Evolutionary conservation across 306 rosid genomes (phyloP).

Genomic region (Dalbergia cultrata): DNA sequence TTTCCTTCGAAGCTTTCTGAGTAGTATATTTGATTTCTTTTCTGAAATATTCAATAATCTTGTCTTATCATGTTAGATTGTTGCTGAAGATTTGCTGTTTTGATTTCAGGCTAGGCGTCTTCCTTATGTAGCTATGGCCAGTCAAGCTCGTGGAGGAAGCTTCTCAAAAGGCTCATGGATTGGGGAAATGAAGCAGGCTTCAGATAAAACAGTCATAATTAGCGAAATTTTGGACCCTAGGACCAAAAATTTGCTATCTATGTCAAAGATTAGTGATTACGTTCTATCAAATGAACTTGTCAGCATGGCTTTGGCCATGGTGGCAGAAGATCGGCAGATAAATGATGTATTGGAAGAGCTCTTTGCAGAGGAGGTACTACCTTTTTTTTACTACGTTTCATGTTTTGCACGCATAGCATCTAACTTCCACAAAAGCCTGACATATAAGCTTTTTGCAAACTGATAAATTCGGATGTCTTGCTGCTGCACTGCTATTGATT

Average conservation of each 20-base stretch:
- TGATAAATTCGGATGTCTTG: slow-evolving; percentile 27
- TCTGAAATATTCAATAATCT: slow-evolving; percentile 19
- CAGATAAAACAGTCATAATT: slow-evolving; percentile 84
- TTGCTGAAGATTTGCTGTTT: slow-evolving; percentile 33
- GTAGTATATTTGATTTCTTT: slow-evolving; percentile 15
- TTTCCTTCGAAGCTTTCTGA: slow-evolving; percentile 12
- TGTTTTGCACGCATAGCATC: slow-evolving; percentile 32
- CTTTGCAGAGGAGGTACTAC: slow-evolving; percentile 87
- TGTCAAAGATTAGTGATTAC: slow-evolving; percentile 94
- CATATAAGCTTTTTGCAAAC: slow-evolving; percentile 24
- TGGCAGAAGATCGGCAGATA: slow-evolving; percentile 92
- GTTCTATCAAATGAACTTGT: slow-evolving; percentile 93
- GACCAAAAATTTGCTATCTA: slow-evolving; percentile 84
- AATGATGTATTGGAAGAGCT: slow-evolving; percentile 88
- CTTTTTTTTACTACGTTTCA: slow-evolving; percentile 11
- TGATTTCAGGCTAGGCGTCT: slow-evolving; percentile 84
- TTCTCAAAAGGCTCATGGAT: slow-evolving; percentile 92
- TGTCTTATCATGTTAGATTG: slow-evolving; percentile 20
- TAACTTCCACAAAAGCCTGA: slow-evolving; percentile 1
- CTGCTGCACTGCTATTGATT: slow-evolving; percentile 11
- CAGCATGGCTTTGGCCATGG: slow-evolving; percentile 99
- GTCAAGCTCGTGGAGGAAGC: slow-evolving; percentile 66
- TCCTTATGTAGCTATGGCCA: slow-evolving; percentile 68
- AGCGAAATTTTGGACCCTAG: slow-evolving; percentile 95
- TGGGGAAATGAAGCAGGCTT: slow-evolving; percentile 95